Evolutionary conservation across 441 rosid genomes (phyloP).

Genomic region (Raphanus hybrid): DNA sequence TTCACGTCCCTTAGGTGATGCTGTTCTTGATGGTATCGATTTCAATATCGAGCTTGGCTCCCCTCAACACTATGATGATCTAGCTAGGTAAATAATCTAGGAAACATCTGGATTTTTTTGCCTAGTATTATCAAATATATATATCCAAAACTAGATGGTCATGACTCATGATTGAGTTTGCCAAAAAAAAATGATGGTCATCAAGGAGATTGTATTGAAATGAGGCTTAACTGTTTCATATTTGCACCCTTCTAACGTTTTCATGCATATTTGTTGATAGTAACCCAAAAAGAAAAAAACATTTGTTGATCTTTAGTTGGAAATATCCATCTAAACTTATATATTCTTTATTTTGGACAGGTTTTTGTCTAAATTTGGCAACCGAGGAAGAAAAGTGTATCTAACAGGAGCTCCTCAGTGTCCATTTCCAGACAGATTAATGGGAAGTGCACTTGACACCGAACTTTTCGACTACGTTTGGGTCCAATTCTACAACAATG

Average conservation of each 20-base stretch:
- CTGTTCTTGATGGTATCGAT: constrained; percentile 68
- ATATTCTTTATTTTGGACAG: constrained; percentile 34
- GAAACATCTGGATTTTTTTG: neutral
- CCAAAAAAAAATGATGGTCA: no score
- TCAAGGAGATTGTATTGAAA: neutral
- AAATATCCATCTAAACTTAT: no score
- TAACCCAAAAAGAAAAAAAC: no score
- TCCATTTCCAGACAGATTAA: constrained; percentile 54
- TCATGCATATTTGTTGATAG: neutral
- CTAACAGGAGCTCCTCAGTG: constrained; percentile 71
- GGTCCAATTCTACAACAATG: constrained; percentile 76
- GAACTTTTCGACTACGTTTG: constrained; percentile 62
- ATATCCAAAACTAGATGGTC: neutral
- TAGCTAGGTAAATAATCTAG: constrained; percentile 42
- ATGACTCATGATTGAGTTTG: neutral
- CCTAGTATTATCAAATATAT: no score
- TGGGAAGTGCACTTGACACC: constrained; percentile 51
- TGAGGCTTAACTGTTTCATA: no score
- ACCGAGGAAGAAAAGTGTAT: constrained; percentile 50
- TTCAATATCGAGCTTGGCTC: constrained; percentile 64
- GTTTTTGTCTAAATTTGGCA: constrained; percentile 40
- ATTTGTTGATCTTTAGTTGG: neutral
- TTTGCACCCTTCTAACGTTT: neutral
- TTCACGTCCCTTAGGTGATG: constrained; percentile 63
- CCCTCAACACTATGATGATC: constrained; percentile 50